Conservation (phyloP, 352 stramenopile genomes). For the Thraustotheca clavata region DNA sequence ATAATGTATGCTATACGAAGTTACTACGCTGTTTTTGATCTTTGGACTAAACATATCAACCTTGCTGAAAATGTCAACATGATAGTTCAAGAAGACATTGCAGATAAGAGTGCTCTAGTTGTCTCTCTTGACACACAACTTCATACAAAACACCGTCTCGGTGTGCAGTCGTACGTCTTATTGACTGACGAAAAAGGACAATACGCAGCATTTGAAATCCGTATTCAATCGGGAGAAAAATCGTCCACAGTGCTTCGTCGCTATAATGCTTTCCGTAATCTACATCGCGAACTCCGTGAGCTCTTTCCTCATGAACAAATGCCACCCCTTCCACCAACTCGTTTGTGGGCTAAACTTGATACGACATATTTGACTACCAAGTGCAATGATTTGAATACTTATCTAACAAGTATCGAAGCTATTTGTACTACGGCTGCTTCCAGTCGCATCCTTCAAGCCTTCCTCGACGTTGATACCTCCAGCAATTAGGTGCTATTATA, state of each 20-base stretch:
- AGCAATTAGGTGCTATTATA: neutral
- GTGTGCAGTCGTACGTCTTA: constrained; percentile 50
- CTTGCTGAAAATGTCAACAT: constrained; percentile 47
- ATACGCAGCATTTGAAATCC: constrained; percentile 71
- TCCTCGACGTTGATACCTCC: constrained; percentile 1
- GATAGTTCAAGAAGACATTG: constrained; percentile 48
- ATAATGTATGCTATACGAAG: no score
- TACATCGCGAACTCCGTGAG: constrained; percentile 66
- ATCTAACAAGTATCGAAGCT: constrained; percentile 8
- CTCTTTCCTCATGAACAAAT: constrained; percentile 75
- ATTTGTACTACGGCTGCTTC: constrained; percentile 7
- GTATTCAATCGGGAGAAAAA: constrained; percentile 46
- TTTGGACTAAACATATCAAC: constrained; percentile 57
- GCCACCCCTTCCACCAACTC: constrained; percentile 49
- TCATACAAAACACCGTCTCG: constrained; percentile 26
- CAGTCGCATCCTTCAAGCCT: neutral
- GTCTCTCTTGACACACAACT: constrained; percentile 27
- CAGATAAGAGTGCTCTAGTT: constrained; percentile 72
- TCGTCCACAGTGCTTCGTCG: constrained; percentile 60
- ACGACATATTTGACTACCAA: constrained; percentile 42
- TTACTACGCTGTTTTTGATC: constrained; percentile 66
- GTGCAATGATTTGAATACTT: constrained; percentile 12
- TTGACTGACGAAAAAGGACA: constrained; percentile 62
- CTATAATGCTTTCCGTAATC: constrained; percentile 67
- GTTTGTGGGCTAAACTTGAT: constrained; percentile 83